Evolutionary conservation across 495 filamentous ascomycete genomes (phyloP).

Genomic region (Podospora conica): DNA sequence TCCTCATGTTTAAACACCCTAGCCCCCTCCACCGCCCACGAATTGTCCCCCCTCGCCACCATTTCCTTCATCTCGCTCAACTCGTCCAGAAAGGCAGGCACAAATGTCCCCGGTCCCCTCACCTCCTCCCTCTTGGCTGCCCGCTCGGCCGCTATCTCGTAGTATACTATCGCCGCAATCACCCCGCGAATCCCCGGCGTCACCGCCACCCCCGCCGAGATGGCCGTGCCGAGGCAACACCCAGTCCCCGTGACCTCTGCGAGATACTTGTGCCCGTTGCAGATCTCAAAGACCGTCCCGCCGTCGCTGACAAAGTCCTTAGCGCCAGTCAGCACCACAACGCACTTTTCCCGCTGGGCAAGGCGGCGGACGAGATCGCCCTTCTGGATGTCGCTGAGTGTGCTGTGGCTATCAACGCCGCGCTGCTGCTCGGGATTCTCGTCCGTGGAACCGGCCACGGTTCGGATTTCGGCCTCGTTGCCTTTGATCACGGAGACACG

Average conservation of each 20-base stretch:
- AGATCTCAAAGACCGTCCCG: slow-evolving; percentile 53
- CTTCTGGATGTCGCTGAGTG: slow-evolving; percentile 46
- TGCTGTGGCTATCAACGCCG: slow-evolving; percentile 77
- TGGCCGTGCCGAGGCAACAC: slow-evolving; percentile 75
- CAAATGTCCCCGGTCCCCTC: slow-evolving; percentile 78
- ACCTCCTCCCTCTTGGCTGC: slow-evolving; percentile 58
- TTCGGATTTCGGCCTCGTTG: slow-evolving; percentile 83
- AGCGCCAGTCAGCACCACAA: slow-evolving; percentile 81
- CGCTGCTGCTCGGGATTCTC: slow-evolving; percentile 55
- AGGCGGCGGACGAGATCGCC: slow-evolving; percentile 56
- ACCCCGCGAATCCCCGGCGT: slow-evolving; percentile 59
- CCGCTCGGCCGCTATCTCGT: slow-evolving; percentile 78
- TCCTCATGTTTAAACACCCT: slow-evolving; percentile 35
- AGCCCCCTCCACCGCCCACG: slow-evolving; percentile 44
- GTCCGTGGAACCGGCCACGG: slow-evolving; percentile 54
- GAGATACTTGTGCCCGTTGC: slow-evolving; percentile 73
- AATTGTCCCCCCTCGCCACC: slow-evolving; percentile 38
- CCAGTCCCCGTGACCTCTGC: slow-evolving; percentile 84
- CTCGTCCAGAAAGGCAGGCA: slow-evolving; percentile 77
- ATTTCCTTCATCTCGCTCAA: slow-evolving; percentile 48
- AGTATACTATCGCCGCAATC: slow-evolving; percentile 64
- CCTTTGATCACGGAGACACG: slow-evolving; percentile 90
- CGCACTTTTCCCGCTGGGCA: slow-evolving; percentile 59
- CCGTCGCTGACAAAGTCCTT: slow-evolving; percentile 79
- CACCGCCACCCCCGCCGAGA: slow-evolving; percentile 65